Evolutionary conservation across 164 flowering plant genomes (phyloP).

Genomic region (Tetracentron sinense): DNA sequence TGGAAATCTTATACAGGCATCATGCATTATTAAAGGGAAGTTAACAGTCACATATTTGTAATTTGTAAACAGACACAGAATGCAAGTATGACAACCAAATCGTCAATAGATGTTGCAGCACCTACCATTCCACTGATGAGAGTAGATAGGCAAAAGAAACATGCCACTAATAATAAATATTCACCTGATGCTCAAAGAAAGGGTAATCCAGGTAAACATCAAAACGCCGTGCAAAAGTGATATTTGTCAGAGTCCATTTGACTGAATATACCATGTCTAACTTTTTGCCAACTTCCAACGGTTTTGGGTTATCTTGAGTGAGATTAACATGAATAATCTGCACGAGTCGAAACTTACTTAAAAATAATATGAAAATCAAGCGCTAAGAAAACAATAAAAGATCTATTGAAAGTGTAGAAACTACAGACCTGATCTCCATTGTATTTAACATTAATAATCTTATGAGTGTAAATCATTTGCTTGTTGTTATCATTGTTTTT

Average conservation of each 20-base stretch:
- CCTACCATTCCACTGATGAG: not conserved
- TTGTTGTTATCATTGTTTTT: slow-evolving; percentile 65
- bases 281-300: slow-evolving; percentile 49
- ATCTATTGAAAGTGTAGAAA: not conserved
- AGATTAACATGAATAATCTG: slow-evolving; percentile 79
- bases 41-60: not conserved
- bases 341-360: slow-evolving; percentile 9
- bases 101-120: too few species aligned
- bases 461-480: slow-evolving; percentile 79
- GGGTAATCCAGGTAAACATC: slow-evolving; percentile 78
- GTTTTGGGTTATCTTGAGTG: slow-evolving; percentile 57
- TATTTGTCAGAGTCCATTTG: slow-evolving; percentile 53
- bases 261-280: slow-evolving; percentile 66
- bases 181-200: slow-evolving; percentile 79
- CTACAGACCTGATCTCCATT: slow-evolving; percentile 55
- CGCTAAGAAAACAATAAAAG: not conserved
- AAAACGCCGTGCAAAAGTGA: slow-evolving; percentile 63
- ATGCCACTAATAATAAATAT: not conserved
- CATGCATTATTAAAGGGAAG: not conserved
- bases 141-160: not conserved
- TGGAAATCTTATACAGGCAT: too few species aligned
- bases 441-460: slow-evolving; percentile 59
- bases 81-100: too few species aligned
- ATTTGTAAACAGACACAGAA: too few species aligned
- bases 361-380: not conserved